phyloP scores from a whole-genome alignment of 352 stramenopile species.

The Pythium volutum region DNA sequence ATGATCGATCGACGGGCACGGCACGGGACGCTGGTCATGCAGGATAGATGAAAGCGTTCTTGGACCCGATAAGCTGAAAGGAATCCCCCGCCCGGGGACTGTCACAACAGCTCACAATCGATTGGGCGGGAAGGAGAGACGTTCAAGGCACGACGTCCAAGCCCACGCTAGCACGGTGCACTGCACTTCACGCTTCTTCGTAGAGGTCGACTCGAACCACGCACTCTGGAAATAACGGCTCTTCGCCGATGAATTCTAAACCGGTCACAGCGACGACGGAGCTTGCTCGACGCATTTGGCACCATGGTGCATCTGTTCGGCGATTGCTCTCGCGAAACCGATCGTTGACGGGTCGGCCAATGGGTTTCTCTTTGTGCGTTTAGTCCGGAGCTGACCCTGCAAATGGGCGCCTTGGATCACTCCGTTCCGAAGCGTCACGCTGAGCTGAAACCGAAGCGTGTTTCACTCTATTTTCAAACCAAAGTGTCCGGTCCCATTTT shows the following conservation, averaged over 20 bases:
- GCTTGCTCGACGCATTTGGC: not conserved
- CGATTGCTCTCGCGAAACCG: constrained; percentile 1
- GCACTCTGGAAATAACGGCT: constrained; percentile 11
- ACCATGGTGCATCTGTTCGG: not conserved
- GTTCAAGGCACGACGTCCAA: constrained; percentile 2
- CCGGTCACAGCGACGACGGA: not conserved
- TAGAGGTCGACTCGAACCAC: not conserved
- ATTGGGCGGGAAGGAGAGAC: constrained; percentile 5
- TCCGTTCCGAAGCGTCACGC: not conserved
- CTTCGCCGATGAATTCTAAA: constrained; percentile 3
- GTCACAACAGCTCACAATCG: constrained; percentile 11
- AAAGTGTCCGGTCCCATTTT: not conserved
- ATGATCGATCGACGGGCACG: not conserved
- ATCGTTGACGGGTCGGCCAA: not conserved
- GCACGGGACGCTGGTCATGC: not conserved
- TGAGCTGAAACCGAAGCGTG: not conserved
- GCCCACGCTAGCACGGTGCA: constrained; percentile 3
- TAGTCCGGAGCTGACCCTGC: not conserved
- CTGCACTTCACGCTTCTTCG: not conserved
- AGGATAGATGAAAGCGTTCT: not conserved
- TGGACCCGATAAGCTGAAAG: not conserved
- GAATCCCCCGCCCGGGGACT: not conserved
- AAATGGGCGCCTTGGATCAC: not conserved
- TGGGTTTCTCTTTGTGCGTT: not conserved
- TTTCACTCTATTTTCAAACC: not conserved